Percentiles rank a stretch among this genome's conserved stretches.
phyloP scores from a whole-genome alignment of 2,329 filamentous ascomycete species.

The Esteya vermicola region DNA sequence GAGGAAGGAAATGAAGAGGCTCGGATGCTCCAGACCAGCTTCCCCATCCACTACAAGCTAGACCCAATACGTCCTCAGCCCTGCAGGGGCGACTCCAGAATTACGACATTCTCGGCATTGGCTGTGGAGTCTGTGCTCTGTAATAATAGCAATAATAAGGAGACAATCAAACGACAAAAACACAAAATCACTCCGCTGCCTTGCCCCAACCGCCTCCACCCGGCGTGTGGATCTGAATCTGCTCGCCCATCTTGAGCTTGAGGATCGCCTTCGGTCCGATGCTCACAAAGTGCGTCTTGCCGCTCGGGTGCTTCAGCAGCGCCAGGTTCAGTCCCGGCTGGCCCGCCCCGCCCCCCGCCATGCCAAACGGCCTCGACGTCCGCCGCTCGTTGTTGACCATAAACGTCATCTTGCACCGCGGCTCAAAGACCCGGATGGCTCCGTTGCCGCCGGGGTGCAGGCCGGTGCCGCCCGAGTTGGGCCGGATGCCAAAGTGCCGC shows the following conservation, averaged over 20 bases:
- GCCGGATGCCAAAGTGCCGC: slow-evolving; percentile 14
- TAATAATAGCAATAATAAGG: not conserved
- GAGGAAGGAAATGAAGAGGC: too few species aligned
- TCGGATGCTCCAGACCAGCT: too few species aligned
- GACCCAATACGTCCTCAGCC: too few species aligned
- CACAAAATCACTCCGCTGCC: not conserved
- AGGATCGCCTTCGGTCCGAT: not conserved
- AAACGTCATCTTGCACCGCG: slow-evolving; percentile 16
- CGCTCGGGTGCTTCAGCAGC: not conserved
- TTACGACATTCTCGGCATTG: too few species aligned
- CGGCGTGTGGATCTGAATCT: not conserved
- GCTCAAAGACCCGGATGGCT: slow-evolving; percentile 18
- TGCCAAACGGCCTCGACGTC: slow-evolving; percentile 5
- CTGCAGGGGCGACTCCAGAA: too few species aligned
- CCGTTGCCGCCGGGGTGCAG: slow-evolving; percentile 18
- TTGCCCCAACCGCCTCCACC: not conserved
- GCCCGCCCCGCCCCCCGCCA: not conserved
- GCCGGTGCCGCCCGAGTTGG: slow-evolving; percentile 16
- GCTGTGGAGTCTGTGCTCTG: too few species aligned
- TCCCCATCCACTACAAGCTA: too few species aligned
- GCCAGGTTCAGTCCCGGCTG: not conserved
- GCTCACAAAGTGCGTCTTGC: not conserved
- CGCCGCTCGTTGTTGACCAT: slow-evolving; percentile 21
- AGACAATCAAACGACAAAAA: too few species aligned
- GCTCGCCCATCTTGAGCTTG: not conserved